These are phyloP conservation scores for Dalbergia oliveri DNA, from an alignment of 306 rosid genomes.

Conservation along the genomic window DNA sequence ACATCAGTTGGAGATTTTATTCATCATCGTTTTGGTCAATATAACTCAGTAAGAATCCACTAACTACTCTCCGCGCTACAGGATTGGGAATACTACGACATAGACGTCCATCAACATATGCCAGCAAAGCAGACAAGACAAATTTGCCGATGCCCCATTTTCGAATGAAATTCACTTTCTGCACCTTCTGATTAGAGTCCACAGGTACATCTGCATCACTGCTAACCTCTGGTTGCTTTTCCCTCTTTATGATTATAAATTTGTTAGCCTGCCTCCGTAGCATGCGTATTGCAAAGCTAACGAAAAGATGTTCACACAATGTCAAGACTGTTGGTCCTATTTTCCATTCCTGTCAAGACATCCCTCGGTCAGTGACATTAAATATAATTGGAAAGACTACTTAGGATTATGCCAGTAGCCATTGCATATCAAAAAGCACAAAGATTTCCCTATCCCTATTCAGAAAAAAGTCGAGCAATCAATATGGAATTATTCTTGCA, in stretches of 20 bases:
- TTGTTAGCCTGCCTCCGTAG: slow-evolving; percentile 76
- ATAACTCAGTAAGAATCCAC: slow-evolving; percentile 83
- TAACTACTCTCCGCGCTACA: slow-evolving; percentile 82
- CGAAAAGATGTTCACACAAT: slow-evolving; percentile 85
- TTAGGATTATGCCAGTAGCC: slow-evolving; percentile 15
- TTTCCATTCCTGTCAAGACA: slow-evolving; percentile 76
- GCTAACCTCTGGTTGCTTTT: slow-evolving; percentile 50
- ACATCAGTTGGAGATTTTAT: slow-evolving; percentile 32
- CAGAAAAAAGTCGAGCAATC: slow-evolving; percentile 13
- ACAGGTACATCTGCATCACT: slow-evolving; percentile 43
- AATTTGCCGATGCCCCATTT: slow-evolving; percentile 81
- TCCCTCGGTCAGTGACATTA: slow-evolving; percentile 33
- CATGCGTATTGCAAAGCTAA: slow-evolving; percentile 88
- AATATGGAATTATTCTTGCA: neutral
- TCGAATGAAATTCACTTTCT: slow-evolving; percentile 56
- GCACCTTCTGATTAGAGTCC: slow-evolving; percentile 40
- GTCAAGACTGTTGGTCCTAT: slow-evolving; percentile 85
- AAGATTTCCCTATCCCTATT: slow-evolving; percentile 9
- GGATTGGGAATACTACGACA: slow-evolving; percentile 93
- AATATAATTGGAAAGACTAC: slow-evolving; percentile 24
- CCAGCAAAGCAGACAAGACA: slow-evolving; percentile 79
- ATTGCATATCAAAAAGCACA: slow-evolving; percentile 5
- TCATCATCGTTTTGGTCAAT: slow-evolving; percentile 64
- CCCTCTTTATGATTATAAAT: slow-evolving; percentile 57
- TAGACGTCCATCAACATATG: slow-evolving; percentile 87